Evolutionary conservation across 2,329 filamentous ascomycete species (phyloP).

Genomic region (Colletotrichum horii): DNA sequence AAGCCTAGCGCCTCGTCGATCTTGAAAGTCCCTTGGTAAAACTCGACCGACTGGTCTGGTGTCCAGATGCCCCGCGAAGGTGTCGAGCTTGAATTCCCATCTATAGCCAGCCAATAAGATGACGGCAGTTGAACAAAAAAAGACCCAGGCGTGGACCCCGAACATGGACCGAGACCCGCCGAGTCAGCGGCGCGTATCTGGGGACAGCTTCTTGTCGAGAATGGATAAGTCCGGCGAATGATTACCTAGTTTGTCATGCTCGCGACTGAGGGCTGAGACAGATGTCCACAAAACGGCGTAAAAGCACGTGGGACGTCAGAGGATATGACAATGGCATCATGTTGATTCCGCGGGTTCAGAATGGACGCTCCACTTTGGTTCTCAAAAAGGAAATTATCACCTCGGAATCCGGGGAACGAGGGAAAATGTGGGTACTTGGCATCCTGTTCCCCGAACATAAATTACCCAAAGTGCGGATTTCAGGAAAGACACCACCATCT

Average conservation of each 20-base stretch:
- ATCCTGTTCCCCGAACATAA: background rate
- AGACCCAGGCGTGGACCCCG: background rate
- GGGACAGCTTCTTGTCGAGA: background rate
- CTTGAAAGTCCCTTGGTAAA: conserved; percentile 33
- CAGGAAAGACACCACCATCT: background rate
- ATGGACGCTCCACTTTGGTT: background rate
- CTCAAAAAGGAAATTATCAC: background rate
- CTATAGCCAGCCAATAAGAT: conserved; percentile 1
- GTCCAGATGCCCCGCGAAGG: conserved; percentile 25
- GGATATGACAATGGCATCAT: conserved; percentile 5
- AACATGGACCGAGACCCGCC: background rate
- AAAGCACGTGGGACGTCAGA: background rate
- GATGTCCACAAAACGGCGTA: background rate
- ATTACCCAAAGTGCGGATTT: background rate
- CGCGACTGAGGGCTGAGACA: background rate
- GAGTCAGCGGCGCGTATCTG: background rate
- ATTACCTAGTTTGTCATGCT: background rate
- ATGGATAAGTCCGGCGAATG: background rate
- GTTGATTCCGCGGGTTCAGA: background rate
- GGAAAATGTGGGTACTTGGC: background rate
- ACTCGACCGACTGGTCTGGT: conserved; percentile 34
- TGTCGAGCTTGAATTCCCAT: background rate
- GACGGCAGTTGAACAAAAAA: background rate
- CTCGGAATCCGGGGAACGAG: background rate
- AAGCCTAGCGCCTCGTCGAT: conserved; percentile 35